phyloP scores from a whole-genome alignment of 768 basidiomycete species.

The Phaeotremella fagi region DNA sequence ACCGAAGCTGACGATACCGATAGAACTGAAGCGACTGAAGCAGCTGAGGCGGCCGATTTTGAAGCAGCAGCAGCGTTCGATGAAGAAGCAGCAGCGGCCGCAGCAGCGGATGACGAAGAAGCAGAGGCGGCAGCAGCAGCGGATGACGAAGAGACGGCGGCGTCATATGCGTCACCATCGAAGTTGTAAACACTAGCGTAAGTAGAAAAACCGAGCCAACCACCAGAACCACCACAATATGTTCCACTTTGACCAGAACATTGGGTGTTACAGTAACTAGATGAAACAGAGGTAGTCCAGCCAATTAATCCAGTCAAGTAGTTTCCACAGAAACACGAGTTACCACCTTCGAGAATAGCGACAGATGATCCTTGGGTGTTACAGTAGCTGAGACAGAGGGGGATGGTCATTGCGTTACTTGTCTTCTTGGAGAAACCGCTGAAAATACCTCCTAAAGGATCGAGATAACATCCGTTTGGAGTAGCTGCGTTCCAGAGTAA shows the following conservation, averaged over 20 bases:
- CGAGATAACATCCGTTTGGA: conserved; percentile 22
- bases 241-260: conserved; percentile 17
- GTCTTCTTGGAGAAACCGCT: conserved; percentile 3
- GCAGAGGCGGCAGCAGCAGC: not conserved
- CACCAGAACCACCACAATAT: conserved; percentile 20
- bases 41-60: not conserved
- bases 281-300: conserved; percentile 3
- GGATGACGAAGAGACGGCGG: not conserved
- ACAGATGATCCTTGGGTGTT: conserved; percentile 19
- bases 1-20: not conserved
- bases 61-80: not conserved
- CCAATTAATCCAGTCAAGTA: not conserved
- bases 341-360: conserved; percentile 27
- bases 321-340: conserved; percentile 32
- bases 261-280: conserved; percentile 14
- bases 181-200: not conserved
- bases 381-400: conserved; percentile 36
- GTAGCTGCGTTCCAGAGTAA: not conserved
- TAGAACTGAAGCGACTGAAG: not conserved
- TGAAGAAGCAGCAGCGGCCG: not conserved
- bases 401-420: conserved; percentile 3
- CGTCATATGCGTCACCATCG: not conserved
- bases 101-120: not conserved
- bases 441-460: not conserved
- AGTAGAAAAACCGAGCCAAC: not conserved